Evolutionary conservation across 1,139 yeast species (phyloP).

Genomic region (Yamadazyma songkhlaensis): DNA sequence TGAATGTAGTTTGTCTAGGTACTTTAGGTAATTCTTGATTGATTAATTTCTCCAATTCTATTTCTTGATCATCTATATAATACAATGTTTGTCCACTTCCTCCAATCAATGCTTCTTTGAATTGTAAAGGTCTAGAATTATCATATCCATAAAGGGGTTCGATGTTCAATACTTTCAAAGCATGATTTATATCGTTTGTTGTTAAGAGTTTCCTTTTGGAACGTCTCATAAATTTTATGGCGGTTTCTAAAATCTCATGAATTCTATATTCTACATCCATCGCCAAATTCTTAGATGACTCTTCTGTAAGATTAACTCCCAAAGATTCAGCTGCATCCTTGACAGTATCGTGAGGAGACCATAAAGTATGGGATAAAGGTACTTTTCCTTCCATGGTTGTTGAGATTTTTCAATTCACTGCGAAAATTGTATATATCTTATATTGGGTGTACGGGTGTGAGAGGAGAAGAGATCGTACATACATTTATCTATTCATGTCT

Average conservation of each 20-base stretch:
- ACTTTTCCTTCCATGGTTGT: constrained; percentile 36
- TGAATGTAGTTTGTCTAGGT: constrained; percentile 86
- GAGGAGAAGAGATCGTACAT: no score
- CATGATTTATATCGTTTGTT: constrained; percentile 78
- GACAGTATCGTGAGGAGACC: constrained; percentile 98
- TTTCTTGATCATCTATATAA: constrained; percentile 86
- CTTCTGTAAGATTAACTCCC: constrained; percentile 85
- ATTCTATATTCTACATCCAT: constrained; percentile 98
- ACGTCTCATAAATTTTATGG: constrained; percentile 94
- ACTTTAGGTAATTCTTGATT: constrained; percentile 95
- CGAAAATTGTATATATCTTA: no score
- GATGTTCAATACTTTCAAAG: constrained; percentile 80
- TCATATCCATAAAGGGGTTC: constrained; percentile 85
- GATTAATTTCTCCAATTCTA: constrained; percentile 90
- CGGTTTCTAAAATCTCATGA: constrained; percentile 92
- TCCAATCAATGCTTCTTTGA: constrained; percentile 82
- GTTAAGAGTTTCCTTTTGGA: constrained; percentile 80
- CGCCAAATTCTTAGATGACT: constrained; percentile 90
- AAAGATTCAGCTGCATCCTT: constrained; percentile 93
- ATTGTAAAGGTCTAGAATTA: constrained; percentile 57
- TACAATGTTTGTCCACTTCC: constrained; percentile 90
- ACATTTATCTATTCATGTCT: constrained; percentile 11
- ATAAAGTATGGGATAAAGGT: constrained; percentile 80
- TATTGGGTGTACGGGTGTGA: no score
- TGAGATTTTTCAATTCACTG: neutral